These are phyloP conservation scores for Phlyctochytrium bullatum DNA, from an alignment of 192 early-diverging fungal species.

Conservation along the genomic window DNA sequence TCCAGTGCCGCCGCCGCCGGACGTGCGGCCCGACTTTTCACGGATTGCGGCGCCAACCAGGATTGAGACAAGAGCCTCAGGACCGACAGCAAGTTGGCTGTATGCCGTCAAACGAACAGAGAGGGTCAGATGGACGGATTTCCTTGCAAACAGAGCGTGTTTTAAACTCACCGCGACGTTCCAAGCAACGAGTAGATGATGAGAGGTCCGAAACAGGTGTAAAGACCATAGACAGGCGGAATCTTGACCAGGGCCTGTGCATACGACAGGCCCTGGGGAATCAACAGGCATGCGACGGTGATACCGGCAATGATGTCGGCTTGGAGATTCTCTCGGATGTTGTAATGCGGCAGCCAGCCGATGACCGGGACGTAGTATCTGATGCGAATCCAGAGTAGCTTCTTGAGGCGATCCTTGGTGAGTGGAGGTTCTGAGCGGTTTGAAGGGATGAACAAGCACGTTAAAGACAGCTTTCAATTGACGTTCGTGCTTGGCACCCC, in stretches of 20 bases:
- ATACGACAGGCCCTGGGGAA: conserved; percentile 75
- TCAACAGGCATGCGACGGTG: conserved; percentile 60
- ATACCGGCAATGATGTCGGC: conserved; percentile 83
- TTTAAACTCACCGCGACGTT: conserved; percentile 72
- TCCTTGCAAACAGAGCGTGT: not conserved
- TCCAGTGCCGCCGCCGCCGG: not conserved
- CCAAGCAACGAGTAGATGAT: conserved; percentile 88
- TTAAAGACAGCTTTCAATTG: too few relatives aligned
- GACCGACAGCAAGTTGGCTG: conserved; percentile 90
- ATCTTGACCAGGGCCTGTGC: conserved; percentile 81
- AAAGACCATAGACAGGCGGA: conserved; percentile 87
- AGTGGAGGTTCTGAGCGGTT: conserved; percentile 3
- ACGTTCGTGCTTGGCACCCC: too few relatives aligned
- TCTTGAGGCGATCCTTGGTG: not conserved
- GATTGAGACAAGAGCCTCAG: conserved; percentile 90
- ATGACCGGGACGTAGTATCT: conserved; percentile 94
- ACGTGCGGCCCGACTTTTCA: conserved; percentile 26
- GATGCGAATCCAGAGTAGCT: conserved; percentile 48
- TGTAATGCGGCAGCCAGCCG: conserved; percentile 88
- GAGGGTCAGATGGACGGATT: not conserved
- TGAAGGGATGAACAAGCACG: too few relatives aligned
- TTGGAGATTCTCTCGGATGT: conserved; percentile 53
- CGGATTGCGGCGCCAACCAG: conserved; percentile 67
- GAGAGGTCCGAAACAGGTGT: conserved; percentile 78
- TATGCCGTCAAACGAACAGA: too few relatives aligned